These are phyloP conservation scores for Skeletonema tropicum DNA, from an alignment of 108 stramenopile genomes.

Conservation along the genomic window DNA sequence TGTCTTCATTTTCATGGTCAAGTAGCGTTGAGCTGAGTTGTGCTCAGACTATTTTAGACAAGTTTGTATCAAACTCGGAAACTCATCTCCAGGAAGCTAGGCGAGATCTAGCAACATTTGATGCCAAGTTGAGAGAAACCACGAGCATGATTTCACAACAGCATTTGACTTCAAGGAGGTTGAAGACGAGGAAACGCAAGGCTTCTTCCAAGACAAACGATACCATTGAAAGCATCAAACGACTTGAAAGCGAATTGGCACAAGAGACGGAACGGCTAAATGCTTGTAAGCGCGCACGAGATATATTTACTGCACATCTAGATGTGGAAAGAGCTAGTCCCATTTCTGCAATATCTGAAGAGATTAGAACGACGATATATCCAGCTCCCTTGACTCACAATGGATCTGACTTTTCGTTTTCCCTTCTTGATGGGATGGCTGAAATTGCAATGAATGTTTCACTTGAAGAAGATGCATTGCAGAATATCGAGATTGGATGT, in stretches of 20 bases:
- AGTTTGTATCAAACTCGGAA: neutral
- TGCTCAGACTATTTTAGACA: neutral
- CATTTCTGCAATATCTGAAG: slow-evolving; percentile 14
- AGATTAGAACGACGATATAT: slow-evolving; percentile 12
- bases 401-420: slow-evolving; percentile 29
- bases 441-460: slow-evolving; percentile 39
- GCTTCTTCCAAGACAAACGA: neutral
- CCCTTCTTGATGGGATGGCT: slow-evolving; percentile 37
- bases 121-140: neutral
- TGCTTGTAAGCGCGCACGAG: slow-evolving; percentile 18
- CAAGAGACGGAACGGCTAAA: slow-evolving; percentile 25
- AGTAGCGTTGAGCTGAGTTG: neutral
- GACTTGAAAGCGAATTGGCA: slow-evolving; percentile 34
- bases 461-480: slow-evolving; percentile 1
- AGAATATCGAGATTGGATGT: slow-evolving; percentile 22
- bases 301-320: slow-evolving; percentile 20
- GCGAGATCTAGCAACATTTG: neutral
- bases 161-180: neutral
- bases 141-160: neutral
- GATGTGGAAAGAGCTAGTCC: slow-evolving; percentile 32
- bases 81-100: neutral
- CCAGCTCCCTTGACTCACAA: slow-evolving; percentile 10
- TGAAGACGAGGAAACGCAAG: neutral
- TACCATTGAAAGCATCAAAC: slow-evolving; percentile 17
- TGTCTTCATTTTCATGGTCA: slow-evolving; percentile 5